Evolutionary conservation across 169 alveolate species (phyloP), one percentile per base, ranked within the genome.

Genomic region (Ichthyophthirius multifiliis): DNA sequence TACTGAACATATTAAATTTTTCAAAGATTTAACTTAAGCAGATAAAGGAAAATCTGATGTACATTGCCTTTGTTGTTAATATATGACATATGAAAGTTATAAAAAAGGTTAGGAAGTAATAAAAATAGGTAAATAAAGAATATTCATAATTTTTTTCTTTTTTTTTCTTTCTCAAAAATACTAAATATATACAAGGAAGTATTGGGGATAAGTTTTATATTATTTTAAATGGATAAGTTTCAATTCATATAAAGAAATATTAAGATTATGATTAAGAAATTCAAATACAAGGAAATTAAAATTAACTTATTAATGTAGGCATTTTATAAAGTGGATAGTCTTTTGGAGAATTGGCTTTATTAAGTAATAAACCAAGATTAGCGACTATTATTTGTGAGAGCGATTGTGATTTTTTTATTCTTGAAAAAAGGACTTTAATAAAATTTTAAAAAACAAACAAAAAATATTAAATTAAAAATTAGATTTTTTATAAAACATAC

Each of bases 201-300:
- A 37, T 76, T 62, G 83, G 83, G 3, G 67, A 62, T 34, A 76
- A 76, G 37, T 76, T 76, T 41, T 76, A 76, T 30, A 64, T 76
- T 39, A 76, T 76, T 15, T 31, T 76, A 16, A 44, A 65, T 63
- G 83, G 83, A 12, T 43, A 43, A 15, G 74, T 48, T 10, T 55
- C 71, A 27, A 39, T 55, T 20, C 71, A 55, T 27, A 55, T 55
- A 10, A 55, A 55, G 18, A 55, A 55, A 27, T 13, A 55, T 2
- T 27, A 55, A 55, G 71, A 55, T 55, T 34, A 55, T 55, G 1
- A 10, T 4, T 55, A 16, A 2, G 71, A 55, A 55, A 20, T 2
- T 55, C 71, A 34, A 15, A 39, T n/a, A n/a, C n/a, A n/a, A n/a
- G n/a, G n/a, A n/a, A n/a, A n/a, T n/a, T n/a, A n/a, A n/a, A n/a